These are phyloP conservation scores for Pharus latifolius DNA, from an alignment of 176 grass and related monocot species.

Conservation along the genomic window DNA sequence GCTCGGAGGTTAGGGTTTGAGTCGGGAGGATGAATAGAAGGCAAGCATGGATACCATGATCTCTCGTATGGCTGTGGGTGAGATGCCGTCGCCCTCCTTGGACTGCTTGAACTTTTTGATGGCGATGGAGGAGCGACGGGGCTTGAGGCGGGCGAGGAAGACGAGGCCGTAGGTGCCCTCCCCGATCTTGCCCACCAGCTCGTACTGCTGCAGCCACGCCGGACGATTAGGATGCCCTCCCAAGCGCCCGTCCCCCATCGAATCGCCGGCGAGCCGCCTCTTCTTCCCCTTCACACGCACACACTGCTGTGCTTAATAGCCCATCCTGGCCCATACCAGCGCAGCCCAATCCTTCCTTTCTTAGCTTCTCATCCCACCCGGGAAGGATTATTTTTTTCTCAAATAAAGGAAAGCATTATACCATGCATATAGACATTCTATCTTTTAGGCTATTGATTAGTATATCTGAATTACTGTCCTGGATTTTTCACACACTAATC, in stretches of 20 bases:
- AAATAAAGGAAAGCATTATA: too few species aligned
- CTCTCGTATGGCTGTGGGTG: constrained; percentile 91
- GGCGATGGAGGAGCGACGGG: constrained; percentile 68
- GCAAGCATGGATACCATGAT: constrained; percentile 62
- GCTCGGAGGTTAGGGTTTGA: not conserved
- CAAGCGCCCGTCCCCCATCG: constrained; percentile 86
- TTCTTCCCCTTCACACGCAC: too few species aligned
- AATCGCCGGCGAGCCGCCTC: too few species aligned
- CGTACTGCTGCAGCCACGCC: constrained; percentile 94
- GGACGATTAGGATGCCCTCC: constrained; percentile 65
- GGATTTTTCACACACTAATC: too few species aligned
- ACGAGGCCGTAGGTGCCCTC: constrained; percentile 98
- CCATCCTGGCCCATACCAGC: too few species aligned
- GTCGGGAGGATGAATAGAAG: not conserved
- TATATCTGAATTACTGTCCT: too few species aligned
- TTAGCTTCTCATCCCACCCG: too few species aligned
- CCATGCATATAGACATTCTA: too few species aligned
- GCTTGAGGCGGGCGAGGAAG: constrained; percentile 66
- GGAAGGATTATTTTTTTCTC: too few species aligned
- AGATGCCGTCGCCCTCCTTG: constrained; percentile 56
- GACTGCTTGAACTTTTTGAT: constrained; percentile 98
- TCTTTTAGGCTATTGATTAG: too few species aligned
- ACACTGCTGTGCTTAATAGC: too few species aligned
- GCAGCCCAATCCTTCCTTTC: too few species aligned
- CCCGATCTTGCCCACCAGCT: constrained; percentile 92